Evolutionary conservation across 768 basidiomycete species (phyloP).

Genomic region (Serendipita sp.): DNA sequence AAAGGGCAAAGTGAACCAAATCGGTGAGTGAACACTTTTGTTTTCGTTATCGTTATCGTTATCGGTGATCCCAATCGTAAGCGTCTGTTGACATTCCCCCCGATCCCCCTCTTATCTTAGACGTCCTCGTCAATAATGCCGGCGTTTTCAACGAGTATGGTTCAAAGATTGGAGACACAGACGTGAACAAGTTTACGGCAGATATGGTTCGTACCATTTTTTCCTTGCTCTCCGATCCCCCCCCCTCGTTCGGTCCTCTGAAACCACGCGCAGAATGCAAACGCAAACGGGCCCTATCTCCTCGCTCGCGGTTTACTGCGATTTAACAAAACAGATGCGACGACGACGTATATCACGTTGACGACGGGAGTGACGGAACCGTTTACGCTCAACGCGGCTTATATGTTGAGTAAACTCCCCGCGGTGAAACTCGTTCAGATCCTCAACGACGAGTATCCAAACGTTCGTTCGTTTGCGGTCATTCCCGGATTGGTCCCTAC

Average conservation of each 20-base stretch:
- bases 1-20: not conserved
- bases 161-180: not conserved
- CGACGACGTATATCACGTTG: not conserved
- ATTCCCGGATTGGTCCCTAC: not conserved
- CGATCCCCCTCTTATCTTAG: not conserved
- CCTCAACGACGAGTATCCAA: not conserved
- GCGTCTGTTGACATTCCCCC: not conserved
- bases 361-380: not conserved
- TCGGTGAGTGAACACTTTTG: not conserved
- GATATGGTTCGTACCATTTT: not conserved
- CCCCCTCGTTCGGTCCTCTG: not conserved
- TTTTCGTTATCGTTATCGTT: too few relatives aligned
- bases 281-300: not conserved
- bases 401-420: not conserved
- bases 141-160: not conserved
- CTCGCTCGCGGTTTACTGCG: not conserved
- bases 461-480: not conserved
- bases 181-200: not conserved
- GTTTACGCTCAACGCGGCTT: not conserved
- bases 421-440: not conserved
- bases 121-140: constrained; percentile 3
- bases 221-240: too few relatives aligned
- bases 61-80: too few relatives aligned
- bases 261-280: not conserved
- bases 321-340: not conserved